Evolutionary conservation across 2,329 filamentous ascomycete species (phyloP), one percentile per base, ranked within the genome.

Genomic region (Aureobasidium sp.): DNA sequence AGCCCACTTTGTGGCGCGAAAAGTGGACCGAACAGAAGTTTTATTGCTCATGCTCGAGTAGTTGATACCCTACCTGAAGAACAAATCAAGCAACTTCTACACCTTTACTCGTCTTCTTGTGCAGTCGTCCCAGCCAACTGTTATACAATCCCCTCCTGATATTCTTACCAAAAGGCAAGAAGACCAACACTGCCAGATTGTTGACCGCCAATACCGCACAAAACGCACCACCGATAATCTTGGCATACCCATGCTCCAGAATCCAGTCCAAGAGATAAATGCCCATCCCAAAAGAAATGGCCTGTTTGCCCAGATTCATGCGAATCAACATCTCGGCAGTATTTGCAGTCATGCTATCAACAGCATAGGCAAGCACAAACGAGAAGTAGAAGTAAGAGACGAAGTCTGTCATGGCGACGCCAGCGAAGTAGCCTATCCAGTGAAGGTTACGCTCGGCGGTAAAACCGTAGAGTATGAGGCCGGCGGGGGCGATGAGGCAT

Each of bases 301-400:
- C 68, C 57, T 73, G 72, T 61, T 74, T 75, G 37, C 72, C 72
- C 33, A 69, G 35, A 44, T 71, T 71, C 72, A 74, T 74, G 9
- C 72, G 72, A 53, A 75, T 85, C 12, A 85, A 76, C 82, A 85
- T 85, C 72, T 85, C 83, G 27, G 78, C 80, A n/a, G 82, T 81
- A 65, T 85, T 83, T 37, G 78, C 75, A 22, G 79, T 80, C 70
- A 85, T 83, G 58, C 77, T 80, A 68, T 85, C 83, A 40, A 85
- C 79, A 1, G 83, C 82, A 66, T 86, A 85, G 2, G 82, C 83
- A 9, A 86, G 75, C 12, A 82, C 81, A 67, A 85, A 82, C 15
- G 68, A 69, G 64, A 74, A 74, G 68, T 69, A 73, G 63, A 73
- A 73, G 49, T 71, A 67, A 12, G 64, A 62, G 5, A 68, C 70